Evolutionary conservation across 495 filamentous ascomycete genomes (phyloP).

Genomic region (Penicillium cataractarum): DNA sequence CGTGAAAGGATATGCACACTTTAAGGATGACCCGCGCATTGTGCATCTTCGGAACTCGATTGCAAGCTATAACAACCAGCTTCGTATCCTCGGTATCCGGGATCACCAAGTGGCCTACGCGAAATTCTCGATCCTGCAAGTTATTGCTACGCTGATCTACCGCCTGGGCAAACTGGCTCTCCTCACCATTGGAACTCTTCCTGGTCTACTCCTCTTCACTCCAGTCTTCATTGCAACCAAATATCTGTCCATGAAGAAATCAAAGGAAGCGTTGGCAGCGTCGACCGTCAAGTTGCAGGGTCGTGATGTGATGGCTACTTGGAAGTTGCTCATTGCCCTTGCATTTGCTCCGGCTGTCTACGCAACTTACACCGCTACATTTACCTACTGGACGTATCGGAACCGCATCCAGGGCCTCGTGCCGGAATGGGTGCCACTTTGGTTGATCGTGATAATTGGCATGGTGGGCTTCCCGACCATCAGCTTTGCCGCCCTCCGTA

Average conservation of each 20-base stretch:
- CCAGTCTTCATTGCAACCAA: conserved; percentile 92
- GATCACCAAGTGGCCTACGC: conserved; percentile 97
- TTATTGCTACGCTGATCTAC: conserved; percentile 78
- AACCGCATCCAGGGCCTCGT: conserved; percentile 80
- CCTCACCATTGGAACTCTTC: conserved; percentile 79
- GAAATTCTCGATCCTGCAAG: conserved; percentile 73
- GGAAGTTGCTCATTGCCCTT: conserved; percentile 93
- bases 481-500: conserved; percentile 91
- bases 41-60: conserved; percentile 77
- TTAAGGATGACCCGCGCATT: conserved; percentile 89
- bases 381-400: conserved; percentile 77
- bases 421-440: conserved; percentile 79
- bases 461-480: conserved; percentile 84
- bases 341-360: conserved; percentile 88
- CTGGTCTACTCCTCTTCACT: conserved; percentile 83
- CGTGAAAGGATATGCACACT: conserved; percentile 87
- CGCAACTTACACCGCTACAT: conserved; percentile 71
- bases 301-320: conserved; percentile 94
- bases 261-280: conserved; percentile 84
- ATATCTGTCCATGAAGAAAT: conserved; percentile 87
- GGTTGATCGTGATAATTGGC: conserved; percentile 69
- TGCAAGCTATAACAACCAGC: conserved; percentile 83
- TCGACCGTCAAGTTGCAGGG: conserved; percentile 94
- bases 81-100: conserved; percentile 80
- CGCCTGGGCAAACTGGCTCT: conserved; percentile 74